Percentiles rank a stretch among this genome's conserved stretches.
Evolutionary conservation across 805 yeast species (phyloP).

Genomic region (Monosporozyma servazzii): DNA sequence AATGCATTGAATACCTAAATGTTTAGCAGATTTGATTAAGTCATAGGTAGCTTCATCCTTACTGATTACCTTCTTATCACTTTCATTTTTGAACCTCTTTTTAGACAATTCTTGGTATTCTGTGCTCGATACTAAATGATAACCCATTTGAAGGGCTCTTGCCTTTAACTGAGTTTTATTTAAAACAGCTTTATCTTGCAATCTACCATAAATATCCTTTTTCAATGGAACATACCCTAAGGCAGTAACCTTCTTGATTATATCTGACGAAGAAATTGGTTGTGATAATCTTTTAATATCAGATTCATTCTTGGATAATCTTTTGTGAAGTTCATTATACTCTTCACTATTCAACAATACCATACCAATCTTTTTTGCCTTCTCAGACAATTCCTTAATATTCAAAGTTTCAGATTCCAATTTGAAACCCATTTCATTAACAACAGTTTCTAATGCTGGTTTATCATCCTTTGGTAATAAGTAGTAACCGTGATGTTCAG

Average conservation of each 20-base stretch:
- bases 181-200: neutral
- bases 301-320: neutral
- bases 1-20: constrained; percentile 3
- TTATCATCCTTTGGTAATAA: neutral
- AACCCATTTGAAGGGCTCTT: constrained; percentile 1
- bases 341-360: constrained; percentile 17
- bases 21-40: constrained; percentile 1
- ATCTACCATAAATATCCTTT: neutral
- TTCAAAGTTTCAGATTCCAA: neutral
- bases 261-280: constrained; percentile 21
- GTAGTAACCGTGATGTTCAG: constrained; percentile 4
- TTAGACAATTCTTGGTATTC: neutral
- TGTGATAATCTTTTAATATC: neutral
- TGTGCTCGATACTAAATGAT: neutral
- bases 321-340: constrained; percentile 9
- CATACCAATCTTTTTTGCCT: constrained; percentile 22
- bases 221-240: constrained; percentile 2
- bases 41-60: neutral
- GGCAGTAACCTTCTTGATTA: neutral
- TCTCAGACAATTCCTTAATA: constrained; percentile 4
- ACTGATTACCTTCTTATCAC: neutral
- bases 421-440: neutral
- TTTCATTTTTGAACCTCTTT: neutral
- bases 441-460: neutral
- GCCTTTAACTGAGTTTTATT: neutral